Percentiles rank a stretch among this genome's conserved stretches.
These are phyloP conservation scores for Ceratocystis destructans DNA, from an alignment of 2,329 filamentous ascomycete species.

Conservation along the genomic window DNA sequence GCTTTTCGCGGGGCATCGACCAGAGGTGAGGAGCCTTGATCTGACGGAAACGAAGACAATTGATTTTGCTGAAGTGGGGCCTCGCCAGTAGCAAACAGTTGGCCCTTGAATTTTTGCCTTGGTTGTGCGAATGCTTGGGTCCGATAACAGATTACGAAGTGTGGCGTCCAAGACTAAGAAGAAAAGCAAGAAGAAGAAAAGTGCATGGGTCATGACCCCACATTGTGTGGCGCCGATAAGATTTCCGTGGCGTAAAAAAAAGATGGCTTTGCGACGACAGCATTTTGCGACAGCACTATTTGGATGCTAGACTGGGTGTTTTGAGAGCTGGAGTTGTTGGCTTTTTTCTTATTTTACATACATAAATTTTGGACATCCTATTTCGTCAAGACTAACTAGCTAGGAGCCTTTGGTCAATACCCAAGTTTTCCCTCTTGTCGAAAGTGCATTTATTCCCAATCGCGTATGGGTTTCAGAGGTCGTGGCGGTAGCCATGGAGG, in stretches of 20 bases:
- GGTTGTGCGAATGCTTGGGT: constrained; percentile 15
- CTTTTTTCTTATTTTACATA: no score
- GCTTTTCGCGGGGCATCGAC: constrained; percentile 13
- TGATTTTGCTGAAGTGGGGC: constrained; percentile 18
- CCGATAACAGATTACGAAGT: constrained; percentile 14
- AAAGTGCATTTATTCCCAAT: background rate
- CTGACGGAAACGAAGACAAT: constrained; percentile 17
- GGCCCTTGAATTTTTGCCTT: constrained; percentile 2
- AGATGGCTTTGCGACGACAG: background rate
- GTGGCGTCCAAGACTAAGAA: background rate
- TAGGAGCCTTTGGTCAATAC: background rate
- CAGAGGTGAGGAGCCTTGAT: constrained; percentile 9
- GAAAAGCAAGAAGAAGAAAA: background rate
- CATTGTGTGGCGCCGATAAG: background rate
- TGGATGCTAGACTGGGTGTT: no score
- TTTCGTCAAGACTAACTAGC: background rate
- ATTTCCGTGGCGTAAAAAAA: constrained; percentile 9
- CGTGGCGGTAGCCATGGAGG: constrained; percentile 20
- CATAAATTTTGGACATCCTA: background rate
- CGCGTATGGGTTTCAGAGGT: constrained; percentile 17
- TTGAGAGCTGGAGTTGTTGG: no score
- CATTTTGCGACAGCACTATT: constrained; percentile 7
- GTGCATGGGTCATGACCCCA: background rate
- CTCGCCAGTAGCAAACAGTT: no score
- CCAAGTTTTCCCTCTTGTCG: background rate